Evolutionary conservation across 2,329 filamentous ascomycete genomes (phyloP).

Genomic region (Aspergillus ustus): DNA sequence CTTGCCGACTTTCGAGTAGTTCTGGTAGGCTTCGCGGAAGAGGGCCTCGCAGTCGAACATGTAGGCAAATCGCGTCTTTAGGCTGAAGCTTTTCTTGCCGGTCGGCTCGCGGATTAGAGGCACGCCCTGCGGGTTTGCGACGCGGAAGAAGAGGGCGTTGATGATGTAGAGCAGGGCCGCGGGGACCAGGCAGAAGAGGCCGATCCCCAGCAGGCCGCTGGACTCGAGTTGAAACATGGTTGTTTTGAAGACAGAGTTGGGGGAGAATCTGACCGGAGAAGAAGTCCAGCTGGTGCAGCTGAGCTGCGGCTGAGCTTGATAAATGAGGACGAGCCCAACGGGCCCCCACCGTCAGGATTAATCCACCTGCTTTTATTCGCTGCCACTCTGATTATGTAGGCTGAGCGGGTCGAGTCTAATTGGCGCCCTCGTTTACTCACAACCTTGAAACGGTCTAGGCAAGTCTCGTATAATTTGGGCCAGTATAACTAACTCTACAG

Average conservation of each 20-base stretch:
- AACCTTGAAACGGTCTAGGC: no score
- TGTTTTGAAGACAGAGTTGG: no score
- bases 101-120: constrained; percentile 3
- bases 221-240: not conserved
- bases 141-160: constrained; percentile 6
- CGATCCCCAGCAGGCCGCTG: not conserved
- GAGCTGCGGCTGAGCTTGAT: not conserved
- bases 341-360: no score
- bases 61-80: constrained; percentile 4
- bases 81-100: constrained; percentile 8
- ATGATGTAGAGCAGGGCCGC: constrained; percentile 4
- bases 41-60: constrained; percentile 8
- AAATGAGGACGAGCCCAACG: no score
- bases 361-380: no score
- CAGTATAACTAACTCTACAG: not conserved
- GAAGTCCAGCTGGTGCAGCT: no score
- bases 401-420: no score
- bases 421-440: no score
- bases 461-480: no score
- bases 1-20: constrained; percentile 51
- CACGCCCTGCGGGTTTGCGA: not conserved
- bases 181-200: not conserved
- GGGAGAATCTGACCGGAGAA: not conserved
- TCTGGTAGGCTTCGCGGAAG: constrained; percentile 9
- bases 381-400: no score